Conservation (phyloP, 2,329 filamentous ascomycete species). For the Aspergillus sp. region DNA sequence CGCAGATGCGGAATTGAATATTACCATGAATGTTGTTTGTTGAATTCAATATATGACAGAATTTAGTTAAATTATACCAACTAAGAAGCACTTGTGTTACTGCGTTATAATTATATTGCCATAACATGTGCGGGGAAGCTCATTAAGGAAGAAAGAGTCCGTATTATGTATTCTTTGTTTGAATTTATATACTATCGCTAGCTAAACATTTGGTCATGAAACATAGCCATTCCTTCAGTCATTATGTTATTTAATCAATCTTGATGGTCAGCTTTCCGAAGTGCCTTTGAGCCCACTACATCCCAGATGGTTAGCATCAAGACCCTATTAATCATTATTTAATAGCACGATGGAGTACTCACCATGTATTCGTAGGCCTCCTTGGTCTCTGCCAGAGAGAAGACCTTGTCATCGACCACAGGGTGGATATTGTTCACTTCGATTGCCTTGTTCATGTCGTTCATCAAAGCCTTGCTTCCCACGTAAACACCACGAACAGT, state of each 20-base stretch:
- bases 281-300: constrained; percentile 48
- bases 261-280: constrained; percentile 53
- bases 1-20: neutral
- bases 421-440: constrained; percentile 57
- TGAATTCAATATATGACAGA: no score
- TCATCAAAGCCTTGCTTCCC: constrained; percentile 51
- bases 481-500: constrained; percentile 56
- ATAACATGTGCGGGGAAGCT: no score
- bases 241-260: constrained; percentile 20
- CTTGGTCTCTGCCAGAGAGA: constrained; percentile 47
- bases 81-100: no score
- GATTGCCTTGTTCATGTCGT: constrained; percentile 56
- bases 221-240: neutral
- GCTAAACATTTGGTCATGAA: no score
- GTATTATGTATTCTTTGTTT: neutral
- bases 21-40: neutral
- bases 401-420: constrained; percentile 55
- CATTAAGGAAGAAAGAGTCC: no score
- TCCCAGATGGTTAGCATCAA: constrained; percentile 12
- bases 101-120: no score
- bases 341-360: constrained; percentile 13
- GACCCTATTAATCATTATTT: neutral
- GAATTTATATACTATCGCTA: neutral
- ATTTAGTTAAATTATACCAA: no score
- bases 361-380: constrained; percentile 53